Conservation (phyloP, 208 protist genomes). For the Phytomonas sp. region DNA sequence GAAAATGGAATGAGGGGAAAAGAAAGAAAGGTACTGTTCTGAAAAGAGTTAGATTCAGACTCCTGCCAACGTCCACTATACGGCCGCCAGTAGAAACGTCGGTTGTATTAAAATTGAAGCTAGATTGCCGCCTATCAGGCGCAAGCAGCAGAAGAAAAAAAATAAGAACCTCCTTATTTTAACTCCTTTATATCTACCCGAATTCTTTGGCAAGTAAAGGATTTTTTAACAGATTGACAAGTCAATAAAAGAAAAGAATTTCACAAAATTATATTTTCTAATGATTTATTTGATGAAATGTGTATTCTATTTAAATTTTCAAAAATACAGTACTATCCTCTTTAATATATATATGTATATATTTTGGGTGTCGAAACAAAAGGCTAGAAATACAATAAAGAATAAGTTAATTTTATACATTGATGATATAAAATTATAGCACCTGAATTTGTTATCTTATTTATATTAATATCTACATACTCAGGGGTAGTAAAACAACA, state of each 20-base stretch:
- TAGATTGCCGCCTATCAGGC: background rate
- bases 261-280: background rate
- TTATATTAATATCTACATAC: background rate
- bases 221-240: background rate
- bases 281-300: background rate
- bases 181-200: background rate
- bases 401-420: background rate
- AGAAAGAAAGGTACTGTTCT: background rate
- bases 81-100: background rate
- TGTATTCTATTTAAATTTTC: background rate
- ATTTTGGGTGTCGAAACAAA: background rate
- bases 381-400: background rate
- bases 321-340: background rate
- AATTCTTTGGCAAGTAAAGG: background rate
- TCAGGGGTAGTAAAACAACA: slow-evolving; percentile 1
- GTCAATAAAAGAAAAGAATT: background rate
- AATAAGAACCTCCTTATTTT: background rate
- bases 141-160: background rate
- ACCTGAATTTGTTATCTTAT: background rate
- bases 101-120: background rate
- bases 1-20: background rate
- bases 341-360: background rate
- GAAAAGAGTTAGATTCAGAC: background rate
- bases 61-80: background rate
- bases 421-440: background rate